These are phyloP conservation scores for Paraleonurus japonicus DNA, from an alignment of 257 asterid genomes.

Conservation along the genomic window DNA sequence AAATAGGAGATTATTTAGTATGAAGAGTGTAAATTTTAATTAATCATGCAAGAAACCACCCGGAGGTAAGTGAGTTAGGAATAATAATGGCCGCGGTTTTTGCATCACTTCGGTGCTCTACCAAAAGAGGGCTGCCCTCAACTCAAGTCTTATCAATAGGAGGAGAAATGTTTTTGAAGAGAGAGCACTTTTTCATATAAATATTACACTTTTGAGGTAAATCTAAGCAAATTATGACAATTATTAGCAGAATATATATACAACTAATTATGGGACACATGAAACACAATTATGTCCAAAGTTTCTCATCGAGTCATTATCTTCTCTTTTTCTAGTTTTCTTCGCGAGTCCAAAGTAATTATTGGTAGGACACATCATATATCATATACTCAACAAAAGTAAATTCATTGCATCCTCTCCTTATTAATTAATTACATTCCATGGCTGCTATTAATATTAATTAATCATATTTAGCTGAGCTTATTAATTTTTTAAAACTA, in stretches of 20 bases:
- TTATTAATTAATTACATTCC: not conserved
- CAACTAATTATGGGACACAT: not conserved
- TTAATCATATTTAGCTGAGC: too few relatives aligned
- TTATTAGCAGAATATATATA: conserved; percentile 15
- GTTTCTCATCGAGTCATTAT: conserved; percentile 30
- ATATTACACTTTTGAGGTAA: not conserved
- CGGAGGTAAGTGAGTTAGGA: not conserved
- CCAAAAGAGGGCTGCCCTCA: not conserved
- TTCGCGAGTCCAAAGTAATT: conserved; percentile 1
- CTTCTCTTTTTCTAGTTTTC: conserved; percentile 21
- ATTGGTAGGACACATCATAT: conserved; percentile 21
- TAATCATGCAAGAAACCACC: not conserved
- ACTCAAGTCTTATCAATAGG: conserved; percentile 10
- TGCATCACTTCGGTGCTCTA: not conserved
- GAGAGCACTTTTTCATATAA: not conserved
- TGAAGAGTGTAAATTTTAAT: too few relatives aligned
- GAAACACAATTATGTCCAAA: conserved; percentile 25
- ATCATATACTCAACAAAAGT: conserved; percentile 21
- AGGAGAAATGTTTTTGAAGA: not conserved
- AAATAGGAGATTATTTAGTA: too few relatives aligned
- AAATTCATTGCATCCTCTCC: conserved; percentile 25
- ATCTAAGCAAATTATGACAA: conserved; percentile 21
- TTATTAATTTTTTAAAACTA: too few relatives aligned
- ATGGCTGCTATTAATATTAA: not conserved
- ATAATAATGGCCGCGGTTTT: conserved; percentile 14